Base-by-base conservation (phyloP, 2,329 filamentous ascomycete species). In the Alternaria sp. region DNA sequence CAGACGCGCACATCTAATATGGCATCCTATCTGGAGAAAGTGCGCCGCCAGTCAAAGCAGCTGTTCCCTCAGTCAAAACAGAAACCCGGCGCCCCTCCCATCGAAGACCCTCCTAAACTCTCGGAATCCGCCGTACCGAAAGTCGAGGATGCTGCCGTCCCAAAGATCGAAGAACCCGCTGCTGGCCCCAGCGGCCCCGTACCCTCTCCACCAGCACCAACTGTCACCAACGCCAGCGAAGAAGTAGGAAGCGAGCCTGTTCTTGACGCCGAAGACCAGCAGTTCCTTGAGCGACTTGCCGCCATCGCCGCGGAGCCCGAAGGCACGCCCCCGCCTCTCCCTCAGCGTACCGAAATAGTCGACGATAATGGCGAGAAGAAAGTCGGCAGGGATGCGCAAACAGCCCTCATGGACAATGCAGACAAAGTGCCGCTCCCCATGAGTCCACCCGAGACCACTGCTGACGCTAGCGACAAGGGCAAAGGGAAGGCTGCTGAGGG, bases 191-290 rank as follows among this genome's bases (percentile, higher is more conserved):
- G 67, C 28, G 68, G 66, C 15, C 55, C 69, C 36, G 67, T 62
- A 5, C 62, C 64, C 30, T 60, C 67, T 9, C 69, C 70, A 9
- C 69, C 70, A 11, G 66, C 69, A 8, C 70, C 73, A 10, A 64
- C 72, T 15, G 67, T 74, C 47, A 65, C 67, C 54, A 71, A 74
- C 23, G 71, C 72, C 4, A 66, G 62, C 59, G 72, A 79, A 32
- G 73, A 79, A 46, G 69, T 69, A 26, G 71, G 69, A 40, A 66
- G 70, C 17, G 76, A 77, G 70, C 73, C 83, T 6, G 83, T 89
- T 3, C 74, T 89, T n/a, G 87, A 85, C 17, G 83, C 86, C n/a
- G 87, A 88, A 70, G 88, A 90, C 65, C 86, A 89, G 68, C 80
- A 83, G 56, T 89, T 89, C 68, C 77, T 89, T 32, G 80, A 83